Conservation (phyloP, 169 alveolate species). For the Hepatocystis sp. region DNA sequence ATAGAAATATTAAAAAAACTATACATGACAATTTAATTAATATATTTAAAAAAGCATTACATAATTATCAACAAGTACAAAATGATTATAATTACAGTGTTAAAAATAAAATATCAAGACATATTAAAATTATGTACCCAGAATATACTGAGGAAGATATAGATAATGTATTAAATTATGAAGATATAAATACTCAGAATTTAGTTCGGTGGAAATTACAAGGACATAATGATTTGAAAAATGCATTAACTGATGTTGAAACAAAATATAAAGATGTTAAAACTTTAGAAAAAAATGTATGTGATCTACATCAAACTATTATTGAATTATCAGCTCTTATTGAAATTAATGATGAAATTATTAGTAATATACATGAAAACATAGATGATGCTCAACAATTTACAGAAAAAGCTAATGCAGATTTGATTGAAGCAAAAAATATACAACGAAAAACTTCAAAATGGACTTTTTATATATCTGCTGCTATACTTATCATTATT, state of each 20-base stretch:
- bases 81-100: slow-evolving; percentile 34
- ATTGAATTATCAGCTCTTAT: slow-evolving; percentile 56
- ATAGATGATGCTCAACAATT: slow-evolving; percentile 65
- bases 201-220: slow-evolving; percentile 70
- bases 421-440: slow-evolving; percentile 56
- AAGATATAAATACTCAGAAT: slow-evolving; percentile 60
- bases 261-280: slow-evolving; percentile 73
- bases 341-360: slow-evolving; percentile 71
- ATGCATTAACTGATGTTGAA: slow-evolving; percentile 73
- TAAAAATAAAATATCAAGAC: slow-evolving; percentile 66
- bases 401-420: slow-evolving; percentile 74
- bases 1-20: slow-evolving; percentile 45
- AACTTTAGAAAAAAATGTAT: slow-evolving; percentile 65
- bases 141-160: slow-evolving; percentile 58
- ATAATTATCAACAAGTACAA: slow-evolving; percentile 44
- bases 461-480: slow-evolving; percentile 63
- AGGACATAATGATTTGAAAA: slow-evolving; percentile 70
- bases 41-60: slow-evolving; percentile 63
- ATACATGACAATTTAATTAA: slow-evolving; percentile 59
- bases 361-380: slow-evolving; percentile 44
- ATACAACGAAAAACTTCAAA: slow-evolving; percentile 47
- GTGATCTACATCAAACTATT: slow-evolving; percentile 68
- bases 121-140: slow-evolving; percentile 67
- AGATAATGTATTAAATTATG: slow-evolving; percentile 50
- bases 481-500: slow-evolving; percentile 25